Conservation (phyloP, 23 red algal species). For the Chondrus crispus region DNA sequence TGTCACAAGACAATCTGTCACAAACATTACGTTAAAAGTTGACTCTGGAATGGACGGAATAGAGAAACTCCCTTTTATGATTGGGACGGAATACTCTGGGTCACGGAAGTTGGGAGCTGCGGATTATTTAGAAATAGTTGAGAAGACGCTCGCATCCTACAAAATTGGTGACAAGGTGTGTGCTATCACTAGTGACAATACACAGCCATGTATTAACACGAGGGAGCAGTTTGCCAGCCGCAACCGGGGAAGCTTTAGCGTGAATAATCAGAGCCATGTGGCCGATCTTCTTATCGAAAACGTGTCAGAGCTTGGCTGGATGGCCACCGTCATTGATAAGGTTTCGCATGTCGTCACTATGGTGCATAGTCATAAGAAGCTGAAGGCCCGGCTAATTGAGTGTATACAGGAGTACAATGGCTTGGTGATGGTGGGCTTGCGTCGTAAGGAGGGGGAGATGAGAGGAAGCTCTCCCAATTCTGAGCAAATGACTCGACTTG, state of each 20-base stretch:
- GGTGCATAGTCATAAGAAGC: not conserved
- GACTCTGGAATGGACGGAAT: not conserved
- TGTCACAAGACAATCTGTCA: not conserved
- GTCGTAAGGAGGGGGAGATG: not conserved
- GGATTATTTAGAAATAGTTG: not conserved
- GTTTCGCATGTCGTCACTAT: not conserved
- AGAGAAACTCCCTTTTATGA: not conserved
- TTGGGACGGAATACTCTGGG: not conserved
- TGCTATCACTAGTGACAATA: not conserved
- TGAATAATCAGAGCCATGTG: conserved; percentile 2
- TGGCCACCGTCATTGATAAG: not conserved
- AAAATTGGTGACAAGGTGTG: not conserved
- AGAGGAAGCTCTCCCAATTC: not conserved
- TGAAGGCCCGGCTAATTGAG: not conserved
- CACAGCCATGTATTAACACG: not conserved
- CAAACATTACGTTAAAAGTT: not conserved
- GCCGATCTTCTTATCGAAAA: conserved; percentile 16
- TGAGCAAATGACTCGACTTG: not conserved
- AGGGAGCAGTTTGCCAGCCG: not conserved
- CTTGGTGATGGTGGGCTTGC: not conserved
- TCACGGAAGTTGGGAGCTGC: not conserved
- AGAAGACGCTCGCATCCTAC: not conserved
- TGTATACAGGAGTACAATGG: not conserved
- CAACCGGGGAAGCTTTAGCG: not conserved
- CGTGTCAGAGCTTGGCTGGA: not conserved